Percentiles rank a stretch among this genome's conserved stretches.
These are phyloP conservation scores for Fagus sylvatica DNA, from an alignment of 306 rosid genomes.

Conservation along the genomic window DNA sequence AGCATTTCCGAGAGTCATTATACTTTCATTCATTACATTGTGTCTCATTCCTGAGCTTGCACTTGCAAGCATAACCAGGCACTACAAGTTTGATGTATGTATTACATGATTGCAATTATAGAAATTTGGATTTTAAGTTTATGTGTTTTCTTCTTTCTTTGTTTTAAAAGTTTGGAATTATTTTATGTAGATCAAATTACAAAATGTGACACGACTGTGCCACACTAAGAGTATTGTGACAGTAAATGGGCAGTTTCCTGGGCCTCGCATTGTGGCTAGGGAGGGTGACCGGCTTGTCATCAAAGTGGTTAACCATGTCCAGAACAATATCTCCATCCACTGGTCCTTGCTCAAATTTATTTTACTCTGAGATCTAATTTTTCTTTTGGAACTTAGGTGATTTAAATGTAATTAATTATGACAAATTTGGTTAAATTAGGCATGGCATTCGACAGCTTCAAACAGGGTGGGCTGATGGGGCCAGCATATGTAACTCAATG, in stretches of 20 bases:
- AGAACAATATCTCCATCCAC: constrained; percentile 60
- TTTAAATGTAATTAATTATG: background rate
- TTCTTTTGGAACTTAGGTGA: background rate
- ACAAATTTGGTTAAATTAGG: background rate
- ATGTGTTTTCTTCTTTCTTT: background rate
- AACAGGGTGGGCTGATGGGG: constrained; percentile 16
- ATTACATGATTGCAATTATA: background rate
- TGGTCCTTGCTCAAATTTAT: too few relatives aligned
- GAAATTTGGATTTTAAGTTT: background rate
- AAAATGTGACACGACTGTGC: constrained; percentile 64
- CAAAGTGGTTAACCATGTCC: constrained; percentile 57
- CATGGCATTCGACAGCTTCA: constrained; percentile 18
- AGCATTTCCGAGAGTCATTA: constrained; percentile 22
- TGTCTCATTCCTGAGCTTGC: constrained; percentile 37
- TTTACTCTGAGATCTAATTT: background rate
- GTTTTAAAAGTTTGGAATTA: background rate
- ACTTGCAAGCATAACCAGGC: constrained; percentile 55
- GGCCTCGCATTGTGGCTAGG: constrained; percentile 67
- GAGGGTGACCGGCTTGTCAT: constrained; percentile 65
- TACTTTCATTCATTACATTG: constrained; percentile 23
- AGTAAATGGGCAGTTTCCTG: constrained; percentile 71
- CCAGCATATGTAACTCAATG: constrained; percentile 12
- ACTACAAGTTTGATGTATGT: constrained; percentile 62
- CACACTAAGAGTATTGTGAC: constrained; percentile 63
- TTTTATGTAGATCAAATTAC: constrained; percentile 41